These are phyloP conservation scores for Sugiyamaella marilandica DNA, from an alignment of 805 yeast species.

Conservation along the genomic window DNA sequence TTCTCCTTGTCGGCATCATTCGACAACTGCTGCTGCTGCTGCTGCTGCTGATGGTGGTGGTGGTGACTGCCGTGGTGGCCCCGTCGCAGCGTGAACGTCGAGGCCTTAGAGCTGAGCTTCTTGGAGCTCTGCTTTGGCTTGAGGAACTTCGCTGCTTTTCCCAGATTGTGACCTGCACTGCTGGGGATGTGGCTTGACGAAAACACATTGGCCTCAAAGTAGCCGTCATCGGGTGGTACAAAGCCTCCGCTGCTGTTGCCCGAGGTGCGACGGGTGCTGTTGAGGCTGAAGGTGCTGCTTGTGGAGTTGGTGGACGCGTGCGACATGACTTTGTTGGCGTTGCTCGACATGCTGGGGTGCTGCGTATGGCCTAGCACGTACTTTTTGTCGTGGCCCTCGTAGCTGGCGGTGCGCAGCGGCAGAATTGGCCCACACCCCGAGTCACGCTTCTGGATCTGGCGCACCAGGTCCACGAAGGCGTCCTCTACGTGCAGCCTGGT, in stretches of 20 bases:
- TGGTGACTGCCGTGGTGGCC: constrained; percentile 3
- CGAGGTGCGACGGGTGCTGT: neutral
- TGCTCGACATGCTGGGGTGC: constrained; percentile 1
- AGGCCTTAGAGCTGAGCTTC: constrained; percentile 6
- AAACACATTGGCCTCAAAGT: neutral
- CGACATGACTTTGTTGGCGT: constrained; percentile 1
- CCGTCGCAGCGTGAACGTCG: constrained; percentile 9
- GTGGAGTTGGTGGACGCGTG: neutral
- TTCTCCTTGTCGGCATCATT: constrained; percentile 13
- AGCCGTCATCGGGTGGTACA: neutral
- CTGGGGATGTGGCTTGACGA: neutral
- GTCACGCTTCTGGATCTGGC: constrained; percentile 82
- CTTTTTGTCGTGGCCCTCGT: constrained; percentile 4
- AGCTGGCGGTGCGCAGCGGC: constrained; percentile 3
- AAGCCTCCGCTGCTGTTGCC: neutral
- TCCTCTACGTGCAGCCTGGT: constrained; percentile 84
- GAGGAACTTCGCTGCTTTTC: constrained; percentile 1
- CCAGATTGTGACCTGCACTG: constrained; percentile 2
- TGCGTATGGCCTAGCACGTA: constrained; percentile 10
- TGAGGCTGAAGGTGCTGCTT: constrained; percentile 1
- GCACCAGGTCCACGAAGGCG: constrained; percentile 80
- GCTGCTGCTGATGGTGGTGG: neutral
- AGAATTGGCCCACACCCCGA: constrained; percentile 21
- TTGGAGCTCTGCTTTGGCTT: constrained; percentile 5
- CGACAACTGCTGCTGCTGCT: neutral